phyloP scores from a whole-genome alignment of 1,139 yeast species.

The Meyerozyma guilliermondii region DNA sequence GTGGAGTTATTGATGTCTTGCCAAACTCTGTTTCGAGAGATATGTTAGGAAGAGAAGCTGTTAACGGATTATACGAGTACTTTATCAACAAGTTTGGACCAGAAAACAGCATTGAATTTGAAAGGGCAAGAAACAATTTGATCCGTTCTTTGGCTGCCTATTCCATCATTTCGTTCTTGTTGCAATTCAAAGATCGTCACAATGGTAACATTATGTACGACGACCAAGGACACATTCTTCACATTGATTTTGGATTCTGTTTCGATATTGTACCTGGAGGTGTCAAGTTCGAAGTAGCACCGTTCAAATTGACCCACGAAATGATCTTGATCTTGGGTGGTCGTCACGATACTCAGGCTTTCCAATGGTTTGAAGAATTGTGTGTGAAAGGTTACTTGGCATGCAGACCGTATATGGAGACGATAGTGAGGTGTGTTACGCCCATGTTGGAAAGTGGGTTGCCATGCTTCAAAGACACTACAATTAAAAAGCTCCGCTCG shows the following conservation, averaged over 20 bases:
- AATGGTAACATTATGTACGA: conserved; percentile 99
- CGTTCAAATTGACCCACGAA: conserved; percentile 93
- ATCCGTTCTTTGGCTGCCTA: conserved; percentile 94
- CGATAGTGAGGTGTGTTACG: conserved; percentile 75
- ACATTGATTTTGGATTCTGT: conserved; percentile 97
- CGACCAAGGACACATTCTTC: conserved; percentile 88
- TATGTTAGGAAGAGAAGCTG: conserved; percentile 98
- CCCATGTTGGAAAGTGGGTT: conserved; percentile 96
- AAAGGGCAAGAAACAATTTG: conserved; percentile 85
- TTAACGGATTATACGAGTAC: conserved; percentile 92
- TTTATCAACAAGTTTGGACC: conserved; percentile 91
- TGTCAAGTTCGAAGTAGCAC: conserved; percentile 94
- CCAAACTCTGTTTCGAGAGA: conserved; percentile 95
- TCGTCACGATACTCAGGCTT: conserved; percentile 75
- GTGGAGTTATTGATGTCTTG: conserved; percentile 96
- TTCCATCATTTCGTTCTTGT: conserved; percentile 83
- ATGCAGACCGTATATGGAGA: conserved; percentile 84
- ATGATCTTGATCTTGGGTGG: conserved; percentile 98
- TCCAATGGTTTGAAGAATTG: conserved; percentile 89
- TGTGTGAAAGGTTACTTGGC: conserved; percentile 91
- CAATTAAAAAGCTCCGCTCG: conserved; percentile 69
- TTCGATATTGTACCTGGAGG: conserved; percentile 99
- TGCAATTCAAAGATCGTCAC: conserved; percentile 96
- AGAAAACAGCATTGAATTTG: conserved; percentile 84
- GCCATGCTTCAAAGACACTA: conserved; percentile 88